Percentiles rank a stretch among this genome's conserved stretches.
These are phyloP conservation scores for Schizosaccharomyces lindneri DNA, from an alignment of 805 yeast genomes.

Conservation along the genomic window DNA sequence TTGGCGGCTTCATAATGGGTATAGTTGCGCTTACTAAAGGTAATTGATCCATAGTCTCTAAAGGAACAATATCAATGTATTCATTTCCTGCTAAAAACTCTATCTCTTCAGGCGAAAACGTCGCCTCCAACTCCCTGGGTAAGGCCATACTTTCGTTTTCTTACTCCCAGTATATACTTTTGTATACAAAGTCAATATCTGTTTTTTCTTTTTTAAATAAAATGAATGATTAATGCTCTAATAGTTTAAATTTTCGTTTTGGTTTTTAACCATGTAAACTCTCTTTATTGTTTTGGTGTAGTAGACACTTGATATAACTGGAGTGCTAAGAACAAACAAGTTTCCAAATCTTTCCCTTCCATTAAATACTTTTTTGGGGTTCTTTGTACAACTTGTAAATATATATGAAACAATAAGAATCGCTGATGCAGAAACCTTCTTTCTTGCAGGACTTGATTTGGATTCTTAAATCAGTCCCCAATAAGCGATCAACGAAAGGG, in stretches of 20 bases:
- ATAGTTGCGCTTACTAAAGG: slow-evolving; percentile 10
- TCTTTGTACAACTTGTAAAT: neutral
- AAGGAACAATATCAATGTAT: slow-evolving; percentile 46
- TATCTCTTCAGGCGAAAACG: slow-evolving; percentile 52
- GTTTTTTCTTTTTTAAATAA: neutral
- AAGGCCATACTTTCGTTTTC: slow-evolving; percentile 29
- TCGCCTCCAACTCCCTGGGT: slow-evolving; percentile 27
- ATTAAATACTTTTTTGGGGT: neutral
- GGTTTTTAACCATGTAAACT: too few relatives aligned
- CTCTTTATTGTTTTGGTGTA: too few relatives aligned
- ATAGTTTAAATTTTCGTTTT: too few relatives aligned
- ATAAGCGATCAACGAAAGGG: slow-evolving; percentile 8
- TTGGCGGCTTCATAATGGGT: slow-evolving; percentile 41
- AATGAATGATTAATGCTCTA: neutral
- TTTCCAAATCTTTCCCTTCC: neutral
- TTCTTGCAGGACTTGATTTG: slow-evolving; percentile 8
- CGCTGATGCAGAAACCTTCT: slow-evolving; percentile 6
- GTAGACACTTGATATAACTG: too few relatives aligned
- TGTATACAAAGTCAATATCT: neutral
- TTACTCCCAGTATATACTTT: neutral
- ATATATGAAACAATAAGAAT: neutral
- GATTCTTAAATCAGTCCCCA: slow-evolving; percentile 11
- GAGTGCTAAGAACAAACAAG: too few relatives aligned
- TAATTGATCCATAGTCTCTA: slow-evolving; percentile 34
- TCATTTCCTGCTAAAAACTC: slow-evolving; percentile 72